Conservation (phyloP, 352 stramenopile genomes). For the Phytophthora citricola region DNA sequence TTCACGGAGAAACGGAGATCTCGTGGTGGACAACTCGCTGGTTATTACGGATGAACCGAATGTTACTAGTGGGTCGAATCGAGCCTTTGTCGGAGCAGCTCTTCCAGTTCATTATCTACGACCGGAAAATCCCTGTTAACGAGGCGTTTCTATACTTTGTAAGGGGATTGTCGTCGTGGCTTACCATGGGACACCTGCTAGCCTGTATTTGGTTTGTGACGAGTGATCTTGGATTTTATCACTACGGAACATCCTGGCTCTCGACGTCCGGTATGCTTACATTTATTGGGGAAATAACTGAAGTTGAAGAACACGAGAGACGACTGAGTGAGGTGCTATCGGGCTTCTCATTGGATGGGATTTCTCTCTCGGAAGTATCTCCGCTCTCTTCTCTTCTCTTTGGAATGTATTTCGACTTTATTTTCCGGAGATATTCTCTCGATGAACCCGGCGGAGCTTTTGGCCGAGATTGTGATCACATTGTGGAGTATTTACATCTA, state of each 20-base stretch:
- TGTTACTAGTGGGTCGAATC: constrained; percentile 50
- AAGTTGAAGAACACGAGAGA: constrained; percentile 9
- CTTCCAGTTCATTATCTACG: constrained; percentile 71
- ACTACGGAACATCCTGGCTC: constrained; percentile 63
- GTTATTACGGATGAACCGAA: constrained; percentile 64
- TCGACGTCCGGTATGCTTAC: constrained; percentile 63
- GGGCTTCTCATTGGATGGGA: constrained; percentile 9
- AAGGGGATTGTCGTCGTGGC: constrained; percentile 53
- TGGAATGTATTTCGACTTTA: constrained; percentile 73
- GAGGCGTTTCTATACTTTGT: constrained; percentile 59
- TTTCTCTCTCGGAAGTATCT: constrained; percentile 67
- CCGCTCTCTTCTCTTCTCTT: constrained; percentile 64
- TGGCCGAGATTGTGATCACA: constrained; percentile 63
- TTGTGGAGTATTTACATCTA: constrained; percentile 79
- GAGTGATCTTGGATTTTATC: constrained; percentile 44
- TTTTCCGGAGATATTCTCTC: constrained; percentile 78
- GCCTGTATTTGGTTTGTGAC: constrained; percentile 66
- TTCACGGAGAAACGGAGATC: background rate
- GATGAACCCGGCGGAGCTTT: constrained; percentile 70
- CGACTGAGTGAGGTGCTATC: constrained; percentile 15
- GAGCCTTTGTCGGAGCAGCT: constrained; percentile 49
- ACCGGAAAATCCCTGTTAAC: constrained; percentile 48
- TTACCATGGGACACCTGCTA: constrained; percentile 69
- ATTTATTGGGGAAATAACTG: constrained; percentile 11
- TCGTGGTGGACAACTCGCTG: constrained; percentile 48